Conservation (phyloP, 305 asterid genomes). For the Nicotiana rustica region DNA sequence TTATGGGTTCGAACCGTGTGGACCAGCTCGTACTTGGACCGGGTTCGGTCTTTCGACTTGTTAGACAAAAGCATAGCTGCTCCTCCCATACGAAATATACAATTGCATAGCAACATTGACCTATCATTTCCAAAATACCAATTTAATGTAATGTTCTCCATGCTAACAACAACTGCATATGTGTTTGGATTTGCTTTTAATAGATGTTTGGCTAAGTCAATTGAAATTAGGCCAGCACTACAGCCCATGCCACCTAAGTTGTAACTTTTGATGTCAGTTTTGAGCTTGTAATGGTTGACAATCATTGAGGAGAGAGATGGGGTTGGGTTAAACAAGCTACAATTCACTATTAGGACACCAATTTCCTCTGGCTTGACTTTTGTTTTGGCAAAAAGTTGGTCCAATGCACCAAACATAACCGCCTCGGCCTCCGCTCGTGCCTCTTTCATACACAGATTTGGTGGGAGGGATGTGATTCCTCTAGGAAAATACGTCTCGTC, state of each 20-base stretch:
- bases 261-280: slow-evolving; percentile 61
- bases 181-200: slow-evolving; percentile 63
- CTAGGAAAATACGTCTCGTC: slow-evolving; percentile 65
- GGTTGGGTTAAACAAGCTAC: slow-evolving; percentile 79
- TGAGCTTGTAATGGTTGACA: slow-evolving; percentile 73
- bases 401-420: slow-evolving; percentile 77
- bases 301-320: slow-evolving; percentile 81
- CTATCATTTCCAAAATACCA: slow-evolving; percentile 84
- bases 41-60: slow-evolving; percentile 48
- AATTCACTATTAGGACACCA: slow-evolving; percentile 74
- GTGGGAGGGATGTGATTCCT: slow-evolving; percentile 63
- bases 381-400: slow-evolving; percentile 52
- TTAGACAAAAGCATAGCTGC: slow-evolving; percentile 73
- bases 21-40: slow-evolving; percentile 68
- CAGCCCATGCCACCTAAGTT: slow-evolving; percentile 87
- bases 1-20: slow-evolving; percentile 77
- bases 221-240: slow-evolving; percentile 74
- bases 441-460: slow-evolving; percentile 57
- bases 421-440: slow-evolving; percentile 73
- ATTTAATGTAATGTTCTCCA: slow-evolving; percentile 73
- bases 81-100: slow-evolving; percentile 80
- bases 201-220: slow-evolving; percentile 67
- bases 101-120: slow-evolving; percentile 73
- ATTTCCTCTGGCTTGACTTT: slow-evolving; percentile 54
- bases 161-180: slow-evolving; percentile 67